Percentiles rank a stretch among this genome's conserved stretches.
phyloP scores from a whole-genome alignment of 257 asterid species.

The Solanum tarijense region DNA sequence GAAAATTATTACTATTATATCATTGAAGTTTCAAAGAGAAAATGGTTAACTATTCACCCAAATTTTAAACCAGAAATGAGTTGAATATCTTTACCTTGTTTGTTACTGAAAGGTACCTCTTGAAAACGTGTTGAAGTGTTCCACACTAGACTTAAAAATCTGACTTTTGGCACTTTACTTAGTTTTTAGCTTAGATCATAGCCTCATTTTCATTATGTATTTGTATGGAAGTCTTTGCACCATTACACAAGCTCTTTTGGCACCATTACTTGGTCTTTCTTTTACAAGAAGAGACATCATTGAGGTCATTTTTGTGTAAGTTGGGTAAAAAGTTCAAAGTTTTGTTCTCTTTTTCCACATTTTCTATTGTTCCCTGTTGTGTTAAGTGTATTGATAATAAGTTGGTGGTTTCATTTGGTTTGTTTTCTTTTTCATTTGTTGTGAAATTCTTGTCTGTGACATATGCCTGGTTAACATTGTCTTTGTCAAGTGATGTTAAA shows the following conservation, averaged over 20 bases:
- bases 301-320: constrained; percentile 3
- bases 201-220: not conserved
- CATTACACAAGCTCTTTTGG: not conserved
- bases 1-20: not conserved
- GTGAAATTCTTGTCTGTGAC: not conserved
- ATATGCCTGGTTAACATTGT: not conserved
- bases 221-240: constrained; percentile 4
- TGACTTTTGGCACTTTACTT: constrained; percentile 28
- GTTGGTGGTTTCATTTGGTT: not conserved
- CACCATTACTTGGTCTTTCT: not conserved
- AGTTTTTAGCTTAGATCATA: constrained; percentile 13
- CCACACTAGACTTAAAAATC: constrained; percentile 13
- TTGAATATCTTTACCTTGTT: constrained; percentile 12
- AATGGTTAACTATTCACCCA: not conserved
- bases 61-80: not conserved
- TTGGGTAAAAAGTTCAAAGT: not conserved
- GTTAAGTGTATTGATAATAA: not conserved
- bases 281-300: not conserved
- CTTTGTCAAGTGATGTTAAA: not conserved
- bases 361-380: not conserved
- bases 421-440: not conserved
- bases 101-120: constrained; percentile 24
- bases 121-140: constrained; percentile 23
- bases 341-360: not conserved
- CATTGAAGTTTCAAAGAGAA: not conserved